These are phyloP conservation scores for Fusarium armeniacum DNA, from an alignment of 2,329 filamentous ascomycete genomes.

Conservation along the genomic window DNA sequence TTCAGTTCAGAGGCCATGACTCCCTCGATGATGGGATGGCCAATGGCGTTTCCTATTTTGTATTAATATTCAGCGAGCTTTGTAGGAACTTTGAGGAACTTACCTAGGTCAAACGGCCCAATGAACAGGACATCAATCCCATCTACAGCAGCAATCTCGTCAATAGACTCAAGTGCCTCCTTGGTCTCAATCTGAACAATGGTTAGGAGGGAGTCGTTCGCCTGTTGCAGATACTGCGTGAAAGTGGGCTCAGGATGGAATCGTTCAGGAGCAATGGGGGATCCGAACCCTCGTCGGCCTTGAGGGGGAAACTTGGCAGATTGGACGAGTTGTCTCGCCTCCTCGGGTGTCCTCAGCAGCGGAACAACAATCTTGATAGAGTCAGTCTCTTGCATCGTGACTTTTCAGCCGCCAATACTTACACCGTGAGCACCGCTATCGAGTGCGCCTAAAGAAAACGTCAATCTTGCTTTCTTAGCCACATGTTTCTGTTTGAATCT, in stretches of 20 bases:
- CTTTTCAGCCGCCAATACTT: constrained; percentile 48
- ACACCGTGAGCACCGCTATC: constrained; percentile 65
- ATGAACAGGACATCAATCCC: constrained; percentile 75
- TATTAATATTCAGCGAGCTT: constrained; percentile 15
- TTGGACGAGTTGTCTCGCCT: constrained; percentile 61
- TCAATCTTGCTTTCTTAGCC: constrained; percentile 8
- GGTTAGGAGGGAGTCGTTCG: constrained; percentile 68
- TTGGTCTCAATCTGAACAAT: constrained; percentile 78
- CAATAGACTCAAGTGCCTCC: constrained; percentile 71
- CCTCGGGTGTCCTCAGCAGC: constrained; percentile 59
- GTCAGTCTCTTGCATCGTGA: constrained; percentile 27
- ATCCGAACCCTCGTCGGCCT: constrained; percentile 65
- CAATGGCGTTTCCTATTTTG: constrained; percentile 68
- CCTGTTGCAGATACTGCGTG: constrained; percentile 64
- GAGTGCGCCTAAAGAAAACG: constrained; percentile 57
- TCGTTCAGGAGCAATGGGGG: constrained; percentile 60
- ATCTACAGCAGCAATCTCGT: constrained; percentile 71
- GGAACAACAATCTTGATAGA: constrained; percentile 61
- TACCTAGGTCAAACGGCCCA: constrained; percentile 75
- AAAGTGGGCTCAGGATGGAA: constrained; percentile 61
- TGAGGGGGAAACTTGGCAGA: constrained; percentile 66
- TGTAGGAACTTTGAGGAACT: neutral
- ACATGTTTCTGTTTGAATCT: constrained; percentile 7
- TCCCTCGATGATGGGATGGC: constrained; percentile 71
- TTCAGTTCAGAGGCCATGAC: constrained; percentile 71